phyloP scores from a whole-genome alignment of 805 yeast species.

The Candida qinlingensis region DNA sequence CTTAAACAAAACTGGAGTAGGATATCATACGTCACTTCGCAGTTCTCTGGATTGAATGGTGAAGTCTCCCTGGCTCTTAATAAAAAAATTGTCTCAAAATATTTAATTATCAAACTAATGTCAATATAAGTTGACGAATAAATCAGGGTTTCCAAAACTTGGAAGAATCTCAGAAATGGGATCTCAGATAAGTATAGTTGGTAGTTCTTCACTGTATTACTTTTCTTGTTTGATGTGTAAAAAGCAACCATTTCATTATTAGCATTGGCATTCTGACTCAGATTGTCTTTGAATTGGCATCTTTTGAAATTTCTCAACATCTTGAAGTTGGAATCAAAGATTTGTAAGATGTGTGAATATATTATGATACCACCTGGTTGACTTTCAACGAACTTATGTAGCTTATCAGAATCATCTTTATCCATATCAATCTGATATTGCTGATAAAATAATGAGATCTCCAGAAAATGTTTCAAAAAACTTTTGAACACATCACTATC shows the following conservation, averaged over 20 bases:
- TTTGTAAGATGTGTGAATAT: conserved; percentile 19
- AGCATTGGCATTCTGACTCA: conserved; percentile 2
- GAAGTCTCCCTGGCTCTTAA: conserved; percentile 30
- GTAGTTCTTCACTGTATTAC: conserved; percentile 3
- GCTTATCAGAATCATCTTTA: background rate
- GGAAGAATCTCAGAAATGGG: conserved; percentile 12
- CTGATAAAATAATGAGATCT: conserved; percentile 2
- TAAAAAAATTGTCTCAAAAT: conserved; percentile 19
- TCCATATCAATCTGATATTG: background rate
- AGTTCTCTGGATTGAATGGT: conserved; percentile 33
- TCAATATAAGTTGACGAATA: background rate
- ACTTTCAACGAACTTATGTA: background rate
- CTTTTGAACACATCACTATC: conserved; percentile 57
- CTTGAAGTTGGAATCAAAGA: conserved; percentile 18
- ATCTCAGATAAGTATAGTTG: conserved; percentile 5
- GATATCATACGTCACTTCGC: conserved; percentile 39
- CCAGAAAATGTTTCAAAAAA: conserved; percentile 53
- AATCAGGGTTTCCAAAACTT: conserved; percentile 7
- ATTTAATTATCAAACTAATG: conserved; percentile 1
- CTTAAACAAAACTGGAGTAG: conserved; percentile 24
- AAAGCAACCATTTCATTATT: conserved; percentile 15
- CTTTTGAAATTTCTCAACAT: conserved; percentile 17
- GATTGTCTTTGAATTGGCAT: conserved; percentile 10
- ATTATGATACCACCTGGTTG: conserved; percentile 22
- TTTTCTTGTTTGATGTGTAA: conserved; percentile 6